Percentiles rank a stretch among this genome's conserved stretches.
Conservation (phyloP, 768 basidiomycete genomes). For the Tremella yokohamensis region DNA sequence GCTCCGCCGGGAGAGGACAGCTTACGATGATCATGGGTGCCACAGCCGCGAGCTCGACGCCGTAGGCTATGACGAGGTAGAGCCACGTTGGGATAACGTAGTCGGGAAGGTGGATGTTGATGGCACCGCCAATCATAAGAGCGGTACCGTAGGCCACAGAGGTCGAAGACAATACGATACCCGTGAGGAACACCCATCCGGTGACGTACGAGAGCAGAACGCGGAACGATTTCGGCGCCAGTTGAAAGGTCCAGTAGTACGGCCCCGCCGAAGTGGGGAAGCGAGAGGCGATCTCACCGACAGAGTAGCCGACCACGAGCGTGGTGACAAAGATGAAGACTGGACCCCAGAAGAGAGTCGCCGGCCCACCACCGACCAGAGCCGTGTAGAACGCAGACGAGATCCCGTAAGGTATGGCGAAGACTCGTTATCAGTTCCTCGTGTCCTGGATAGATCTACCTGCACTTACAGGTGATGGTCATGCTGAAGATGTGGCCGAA, state of each 20-base stretch:
- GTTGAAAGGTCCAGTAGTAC: slow-evolving; percentile 3
- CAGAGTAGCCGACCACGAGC: background rate
- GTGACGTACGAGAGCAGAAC: background rate
- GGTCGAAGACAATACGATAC: background rate
- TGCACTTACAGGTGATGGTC: background rate
- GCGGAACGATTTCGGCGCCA: background rate
- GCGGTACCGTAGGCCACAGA: background rate
- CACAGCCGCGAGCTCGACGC: background rate
- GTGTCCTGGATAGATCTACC: background rate
- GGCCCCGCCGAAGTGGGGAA: background rate
- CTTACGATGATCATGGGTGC: background rate
- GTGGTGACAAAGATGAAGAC: background rate
- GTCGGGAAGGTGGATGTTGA: slow-evolving; percentile 1
- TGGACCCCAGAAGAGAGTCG: background rate
- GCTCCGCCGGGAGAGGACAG: background rate
- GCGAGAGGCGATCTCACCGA: slow-evolving; percentile 1
- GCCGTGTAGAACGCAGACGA: background rate
- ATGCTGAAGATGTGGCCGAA: slow-evolving; percentile 3
- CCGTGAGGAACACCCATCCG: slow-evolving; percentile 1
- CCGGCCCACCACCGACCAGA: background rate
- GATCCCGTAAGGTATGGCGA: background rate
- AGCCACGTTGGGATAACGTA: background rate
- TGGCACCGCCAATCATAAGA: background rate
- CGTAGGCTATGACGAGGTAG: slow-evolving; percentile 1
- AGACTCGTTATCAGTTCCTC: background rate